Evolutionary conservation across 2,329 filamentous ascomycete genomes (phyloP).

Genomic region (Ceratocystis huliohia): DNA sequence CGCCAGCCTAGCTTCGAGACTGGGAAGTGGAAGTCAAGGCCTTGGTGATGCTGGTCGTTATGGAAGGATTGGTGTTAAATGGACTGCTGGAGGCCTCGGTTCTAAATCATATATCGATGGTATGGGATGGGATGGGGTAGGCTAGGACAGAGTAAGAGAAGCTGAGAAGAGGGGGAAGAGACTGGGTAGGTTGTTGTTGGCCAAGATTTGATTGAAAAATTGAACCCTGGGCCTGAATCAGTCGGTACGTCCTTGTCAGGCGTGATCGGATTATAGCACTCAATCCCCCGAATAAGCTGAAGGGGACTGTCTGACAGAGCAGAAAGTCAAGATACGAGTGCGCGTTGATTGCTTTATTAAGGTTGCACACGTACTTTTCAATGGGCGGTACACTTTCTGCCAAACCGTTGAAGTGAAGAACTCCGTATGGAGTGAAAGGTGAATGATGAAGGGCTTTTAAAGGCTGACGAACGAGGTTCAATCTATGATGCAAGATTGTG

Average conservation of each 20-base stretch:
- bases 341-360: not conserved
- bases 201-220: not conserved
- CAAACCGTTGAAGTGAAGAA: not conserved
- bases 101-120: not conserved
- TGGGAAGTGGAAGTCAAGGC: not conserved
- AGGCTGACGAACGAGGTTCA: not conserved
- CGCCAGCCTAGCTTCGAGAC: not conserved
- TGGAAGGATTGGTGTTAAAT: not conserved
- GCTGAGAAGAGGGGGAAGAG: not conserved
- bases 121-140: not conserved
- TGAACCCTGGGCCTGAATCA: constrained; percentile 7
- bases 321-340: constrained; percentile 3
- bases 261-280: constrained; percentile 1
- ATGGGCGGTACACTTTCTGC: not conserved
- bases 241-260: constrained; percentile 3
- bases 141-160: too few relatives aligned
- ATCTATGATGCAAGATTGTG: not conserved
- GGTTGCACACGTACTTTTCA: constrained; percentile 12
- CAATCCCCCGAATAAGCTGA: constrained; percentile 2
- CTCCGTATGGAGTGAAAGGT: not conserved
- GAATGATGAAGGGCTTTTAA: not conserved
- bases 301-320: constrained; percentile 12
- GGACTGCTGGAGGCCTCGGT: not conserved
- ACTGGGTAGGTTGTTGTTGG: not conserved
- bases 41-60: not conserved